Evolutionary conservation across 768 basidiomycete genomes (phyloP), one percentile per base, ranked within the genome.

Genomic region (Neoboletus brunneissimus): DNA sequence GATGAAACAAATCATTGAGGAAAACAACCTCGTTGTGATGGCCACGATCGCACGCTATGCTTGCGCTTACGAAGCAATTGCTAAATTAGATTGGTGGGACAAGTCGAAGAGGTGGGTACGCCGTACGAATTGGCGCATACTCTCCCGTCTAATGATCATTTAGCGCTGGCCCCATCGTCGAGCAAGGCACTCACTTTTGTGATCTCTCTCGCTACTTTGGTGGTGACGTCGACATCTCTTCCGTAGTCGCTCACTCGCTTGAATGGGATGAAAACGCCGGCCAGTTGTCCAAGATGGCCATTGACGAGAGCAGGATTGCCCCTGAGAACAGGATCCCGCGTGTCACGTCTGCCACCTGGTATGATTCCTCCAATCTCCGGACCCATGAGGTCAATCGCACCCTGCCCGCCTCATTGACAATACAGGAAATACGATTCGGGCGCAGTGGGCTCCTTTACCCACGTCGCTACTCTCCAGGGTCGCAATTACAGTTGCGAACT

Each of bases 191-290:
- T 15, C 96, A 98, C 77, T 96, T 98, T 76, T 94, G 92, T 65
- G 94, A 98, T 75, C 81, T 97, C 43, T 97, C 94, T 40, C 88
- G 96, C 62, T 96, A 96, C 79, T 98, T 98, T 67, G 96, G 95
- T 50, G 96, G 96, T 16, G 91, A 96, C 62, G 92, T 97, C 55
- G 91, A 97, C 67, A 85, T 95, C 58, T 75, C 84, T 50, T 82
- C 81, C 34, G 89, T 93, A 40, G 76, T 71, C 38, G 96, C 95
- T 16, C 91, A 94, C 67, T 92, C 94, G 10, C 80, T 98, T 32
- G 95, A 96, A 68, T 94, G 89, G 89, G 79, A 92, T 69, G 95
- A 98, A 73, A 82, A 85, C 60, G 89, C 96, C 11, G 96, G 96
- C 34, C 73, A 83, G 18, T 82, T 98, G 34, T 85, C 85, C 59